Evolutionary conservation across 2,329 filamentous ascomycete genomes (phyloP).

Genomic region (Neofusicoccum cordaticola): DNA sequence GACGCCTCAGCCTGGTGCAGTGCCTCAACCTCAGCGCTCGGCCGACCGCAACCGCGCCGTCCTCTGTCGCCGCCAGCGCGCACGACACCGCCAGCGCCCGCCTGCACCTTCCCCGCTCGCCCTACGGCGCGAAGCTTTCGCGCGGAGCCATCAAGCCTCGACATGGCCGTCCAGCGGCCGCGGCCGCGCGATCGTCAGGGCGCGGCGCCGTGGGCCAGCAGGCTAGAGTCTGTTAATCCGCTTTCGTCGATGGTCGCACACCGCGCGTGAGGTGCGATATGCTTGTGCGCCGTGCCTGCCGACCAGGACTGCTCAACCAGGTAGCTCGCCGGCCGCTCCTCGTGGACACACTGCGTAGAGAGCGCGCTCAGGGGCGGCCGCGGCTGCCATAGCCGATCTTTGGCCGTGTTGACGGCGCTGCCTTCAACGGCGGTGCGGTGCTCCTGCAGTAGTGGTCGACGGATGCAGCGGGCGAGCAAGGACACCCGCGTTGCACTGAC

Average conservation of each 20-base stretch:
- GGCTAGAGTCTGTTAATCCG: neutral
- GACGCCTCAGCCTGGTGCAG: neutral
- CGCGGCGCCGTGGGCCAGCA: neutral
- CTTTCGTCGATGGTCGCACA: neutral
- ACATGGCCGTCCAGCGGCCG: neutral
- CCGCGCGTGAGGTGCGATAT: neutral
- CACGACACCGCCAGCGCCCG: neutral
- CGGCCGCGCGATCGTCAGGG: neutral
- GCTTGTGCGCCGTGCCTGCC: neutral
- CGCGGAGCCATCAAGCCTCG: neutral
- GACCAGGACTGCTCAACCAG: neutral
- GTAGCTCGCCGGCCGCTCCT: neutral
- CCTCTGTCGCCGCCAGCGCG: neutral
- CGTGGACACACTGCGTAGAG: neutral
- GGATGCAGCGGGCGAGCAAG: neutral
- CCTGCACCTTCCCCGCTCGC: neutral
- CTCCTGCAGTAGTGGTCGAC: neutral
- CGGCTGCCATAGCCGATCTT: neutral
- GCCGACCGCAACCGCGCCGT: neutral
- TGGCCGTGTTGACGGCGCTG: neutral
- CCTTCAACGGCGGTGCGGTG: neutral
- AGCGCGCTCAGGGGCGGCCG: neutral
- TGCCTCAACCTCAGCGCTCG: neutral
- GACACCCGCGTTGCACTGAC: constrained; percentile 5
- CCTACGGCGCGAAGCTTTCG: neutral